Conservation (phyloP, 2,329 filamentous ascomycete species). For the Whalleya microplaca region DNA sequence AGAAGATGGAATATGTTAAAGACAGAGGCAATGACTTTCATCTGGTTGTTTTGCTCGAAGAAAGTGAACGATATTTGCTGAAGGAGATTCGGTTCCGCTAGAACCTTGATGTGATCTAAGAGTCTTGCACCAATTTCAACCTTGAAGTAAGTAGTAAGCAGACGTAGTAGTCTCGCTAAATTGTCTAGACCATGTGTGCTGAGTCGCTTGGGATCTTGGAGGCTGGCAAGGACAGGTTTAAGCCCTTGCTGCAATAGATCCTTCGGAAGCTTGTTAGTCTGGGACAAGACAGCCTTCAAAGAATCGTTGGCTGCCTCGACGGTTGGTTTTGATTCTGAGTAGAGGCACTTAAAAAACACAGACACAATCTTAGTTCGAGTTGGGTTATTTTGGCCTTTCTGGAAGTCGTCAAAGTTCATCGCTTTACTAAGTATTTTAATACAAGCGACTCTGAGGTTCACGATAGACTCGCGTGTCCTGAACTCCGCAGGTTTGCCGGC, state of each 20-base stretch:
- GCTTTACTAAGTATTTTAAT: slow-evolving; percentile 91
- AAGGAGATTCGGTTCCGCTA: slow-evolving; percentile 78
- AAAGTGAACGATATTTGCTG: slow-evolving; percentile 94
- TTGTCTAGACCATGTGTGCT: slow-evolving; percentile 90
- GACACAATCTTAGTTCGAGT: slow-evolving; percentile 77
- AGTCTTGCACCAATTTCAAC: slow-evolving; percentile 93
- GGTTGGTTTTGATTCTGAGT: slow-evolving; percentile 88
- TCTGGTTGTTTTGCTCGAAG: slow-evolving; percentile 87
- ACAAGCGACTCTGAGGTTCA: slow-evolving; percentile 89
- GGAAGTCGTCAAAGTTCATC: slow-evolving; percentile 91
- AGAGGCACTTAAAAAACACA: slow-evolving; percentile 97
- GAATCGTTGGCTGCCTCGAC: slow-evolving; percentile 93
- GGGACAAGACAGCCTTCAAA: slow-evolving; percentile 81
- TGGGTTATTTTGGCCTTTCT: slow-evolving; percentile 70
- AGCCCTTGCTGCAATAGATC: slow-evolving; percentile 93
- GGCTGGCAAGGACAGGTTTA: slow-evolving; percentile 91
- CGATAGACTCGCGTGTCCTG: slow-evolving; percentile 92
- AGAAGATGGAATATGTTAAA: slow-evolving; percentile 98
- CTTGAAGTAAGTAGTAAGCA: slow-evolving; percentile 98
- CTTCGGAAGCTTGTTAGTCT: slow-evolving; percentile 91
- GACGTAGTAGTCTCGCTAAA: slow-evolving; percentile 81
- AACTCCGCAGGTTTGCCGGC: slow-evolving; percentile 93
- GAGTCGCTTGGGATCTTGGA: slow-evolving; percentile 90
- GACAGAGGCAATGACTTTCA: slow-evolving; percentile 94
- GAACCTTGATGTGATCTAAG: slow-evolving; percentile 90